Conservation (phyloP, 805 yeast species). For the Myxozyma vanderwaltii region DNA sequence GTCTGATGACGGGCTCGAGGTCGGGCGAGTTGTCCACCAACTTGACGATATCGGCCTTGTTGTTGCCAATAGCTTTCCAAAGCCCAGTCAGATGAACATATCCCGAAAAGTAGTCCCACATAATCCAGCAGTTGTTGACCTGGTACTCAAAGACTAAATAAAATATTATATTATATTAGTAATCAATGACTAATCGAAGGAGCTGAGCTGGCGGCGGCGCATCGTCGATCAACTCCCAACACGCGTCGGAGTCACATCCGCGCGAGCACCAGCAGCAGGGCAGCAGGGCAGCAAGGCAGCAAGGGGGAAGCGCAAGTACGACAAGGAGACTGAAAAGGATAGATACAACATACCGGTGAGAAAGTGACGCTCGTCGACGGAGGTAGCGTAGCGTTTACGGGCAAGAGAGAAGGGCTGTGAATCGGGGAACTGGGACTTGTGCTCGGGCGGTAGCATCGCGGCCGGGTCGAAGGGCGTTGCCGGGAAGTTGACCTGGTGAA, state of each 20-base stretch:
- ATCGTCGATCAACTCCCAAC: constrained; percentile 8
- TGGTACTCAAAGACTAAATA: constrained; percentile 71
- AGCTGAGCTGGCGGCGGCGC: constrained; percentile 4
- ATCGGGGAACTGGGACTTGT: constrained; percentile 25
- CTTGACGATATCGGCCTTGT: constrained; percentile 76
- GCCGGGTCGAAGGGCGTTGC: constrained; percentile 21
- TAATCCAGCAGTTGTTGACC: constrained; percentile 69
- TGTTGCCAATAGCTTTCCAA: constrained; percentile 74
- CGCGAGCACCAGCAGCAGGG: not conserved
- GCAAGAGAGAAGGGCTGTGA: constrained; percentile 16
- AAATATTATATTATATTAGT: not conserved
- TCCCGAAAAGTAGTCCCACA: constrained; percentile 86
- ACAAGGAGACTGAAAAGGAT: not conserved
- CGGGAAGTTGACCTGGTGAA: constrained; percentile 29
- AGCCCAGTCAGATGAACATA: constrained; percentile 85
- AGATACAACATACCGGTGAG: constrained; percentile 30
- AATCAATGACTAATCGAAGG: not conserved
- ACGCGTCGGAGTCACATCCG: constrained; percentile 1
- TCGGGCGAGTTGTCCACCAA: constrained; percentile 65
- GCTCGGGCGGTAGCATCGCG: constrained; percentile 31
- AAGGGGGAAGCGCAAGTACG: too few relatives aligned
- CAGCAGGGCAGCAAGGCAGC: not conserved
- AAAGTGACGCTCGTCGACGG: constrained; percentile 61
- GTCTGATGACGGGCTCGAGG: constrained; percentile 60
- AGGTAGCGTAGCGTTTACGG: constrained; percentile 64